A percentile compares a stretch with the other conserved stretches of the same genome.
Evolutionary conservation across 164 flowering plant genomes (phyloP).

Genomic region (Sedum album): DNA sequence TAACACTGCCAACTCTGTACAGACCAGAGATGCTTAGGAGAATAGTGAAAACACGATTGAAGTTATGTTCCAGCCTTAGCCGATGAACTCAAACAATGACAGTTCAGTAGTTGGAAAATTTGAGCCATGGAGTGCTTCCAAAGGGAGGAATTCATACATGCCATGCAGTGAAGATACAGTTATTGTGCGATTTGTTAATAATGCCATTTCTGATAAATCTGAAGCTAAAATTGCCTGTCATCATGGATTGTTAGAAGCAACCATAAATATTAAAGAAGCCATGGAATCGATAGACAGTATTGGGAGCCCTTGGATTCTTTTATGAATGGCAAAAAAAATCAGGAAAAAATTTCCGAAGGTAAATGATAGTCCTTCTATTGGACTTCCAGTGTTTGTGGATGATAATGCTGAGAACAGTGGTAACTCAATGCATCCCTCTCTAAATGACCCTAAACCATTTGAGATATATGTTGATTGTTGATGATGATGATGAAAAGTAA

Average conservation of each 20-base stretch:
- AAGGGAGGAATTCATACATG: slow-evolving; percentile 17
- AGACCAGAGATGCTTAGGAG: slow-evolving; percentile 14
- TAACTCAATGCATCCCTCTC: slow-evolving; percentile 11
- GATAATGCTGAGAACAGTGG: slow-evolving; percentile 28
- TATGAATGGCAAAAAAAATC: slow-evolving; percentile 26
- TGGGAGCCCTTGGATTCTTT: slow-evolving; percentile 65
- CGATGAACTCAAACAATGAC: slow-evolving; percentile 10
- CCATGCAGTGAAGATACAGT: slow-evolving; percentile 51
- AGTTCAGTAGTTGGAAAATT: slow-evolving; percentile 4
- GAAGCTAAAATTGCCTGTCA: slow-evolving; percentile 84
- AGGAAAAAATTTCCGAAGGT: slow-evolving; percentile 24
- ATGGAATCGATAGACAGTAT: slow-evolving; percentile 85
- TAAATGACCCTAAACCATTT: slow-evolving; percentile 33
- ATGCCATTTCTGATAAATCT: slow-evolving; percentile 66
- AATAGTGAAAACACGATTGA: slow-evolving; percentile 12
- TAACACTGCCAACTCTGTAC: slow-evolving; percentile 12
- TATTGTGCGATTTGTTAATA: slow-evolving; percentile 60
- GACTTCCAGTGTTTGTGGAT: slow-evolving; percentile 53
- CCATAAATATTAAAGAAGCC: slow-evolving; percentile 84
- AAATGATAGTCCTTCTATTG: slow-evolving; percentile 19
- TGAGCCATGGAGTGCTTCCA: slow-evolving; percentile 1
- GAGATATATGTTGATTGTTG: slow-evolving; percentile 53
- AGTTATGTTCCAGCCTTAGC: background rate
- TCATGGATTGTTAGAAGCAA: slow-evolving; percentile 93
- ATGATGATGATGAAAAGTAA: slow-evolving; percentile 38